Base-by-base conservation (phyloP, 306 rosid species). In the Fragaria vesca region DNA sequence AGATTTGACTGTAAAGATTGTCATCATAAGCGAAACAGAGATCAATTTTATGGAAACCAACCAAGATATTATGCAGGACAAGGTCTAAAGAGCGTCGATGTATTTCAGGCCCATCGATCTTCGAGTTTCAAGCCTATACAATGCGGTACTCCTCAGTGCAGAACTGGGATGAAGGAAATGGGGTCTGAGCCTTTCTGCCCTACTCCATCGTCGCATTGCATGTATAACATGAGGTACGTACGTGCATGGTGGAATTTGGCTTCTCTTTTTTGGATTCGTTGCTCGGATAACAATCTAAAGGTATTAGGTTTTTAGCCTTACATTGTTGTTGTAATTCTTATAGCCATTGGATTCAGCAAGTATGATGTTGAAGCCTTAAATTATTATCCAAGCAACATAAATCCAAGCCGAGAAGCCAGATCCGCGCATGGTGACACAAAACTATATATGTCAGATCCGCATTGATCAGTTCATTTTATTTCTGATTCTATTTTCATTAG, bases 151-250 rank as follows among this genome's bases (percentile, higher is more conserved):
- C 17, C 2, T 12, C 43, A 24, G 43, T 63, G 69, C 69, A 18
- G 38, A 26, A 8, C 3, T 28, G 45, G 20, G 43, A 20, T 63
- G 17, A 0, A 0, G 8, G 11, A 34, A 5, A 32, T 26, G 66
- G 30, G 66, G 38, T 4, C 69, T 4, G 36, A 13, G 69, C 1
- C 4, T 13, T 5, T 24, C 43, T 63, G 69, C 69, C 69, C 69
- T 5, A 2, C 43, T 17, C 69, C 45, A 63, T 4, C 43, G 4
- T 13, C 69, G 42, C 42, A 63, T 63, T 63, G 69, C n/a, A 32
- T 13, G 69, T 63, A 30, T 32, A 63, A 63, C 16, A 63, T 63
- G 43, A 63, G 69, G 69, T 63, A 63, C n/a, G n/a, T 38, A 38
- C 42, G 42, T 5, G 42, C 42, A 38, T 38, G 42, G 42, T 38